Conservation (phyloP, 2,329 filamentous ascomycete genomes). For the Rhinocladiella similis region DNA sequence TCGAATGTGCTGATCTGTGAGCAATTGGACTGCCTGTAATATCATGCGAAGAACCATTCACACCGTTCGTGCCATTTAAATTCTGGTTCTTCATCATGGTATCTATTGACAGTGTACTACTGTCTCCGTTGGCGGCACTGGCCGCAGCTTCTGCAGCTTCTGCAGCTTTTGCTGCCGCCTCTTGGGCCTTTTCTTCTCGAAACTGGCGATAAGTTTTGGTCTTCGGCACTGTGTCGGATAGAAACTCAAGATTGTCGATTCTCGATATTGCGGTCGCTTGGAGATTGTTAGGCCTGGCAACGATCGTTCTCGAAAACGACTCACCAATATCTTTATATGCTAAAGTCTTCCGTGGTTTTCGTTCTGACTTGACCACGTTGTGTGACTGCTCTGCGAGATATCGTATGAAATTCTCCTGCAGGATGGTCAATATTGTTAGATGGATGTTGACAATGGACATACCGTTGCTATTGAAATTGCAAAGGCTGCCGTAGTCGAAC, state of each 20-base stretch:
- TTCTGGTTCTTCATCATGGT: conserved; percentile 23
- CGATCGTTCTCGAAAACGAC: conserved; percentile 26
- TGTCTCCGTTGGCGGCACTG: conserved; percentile 31
- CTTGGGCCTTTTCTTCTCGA: conserved; percentile 62
- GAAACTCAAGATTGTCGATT: conserved; percentile 92
- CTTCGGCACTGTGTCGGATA: conserved; percentile 85
- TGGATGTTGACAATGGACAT: conserved; percentile 31
- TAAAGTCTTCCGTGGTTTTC: conserved; percentile 88
- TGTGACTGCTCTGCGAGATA: conserved; percentile 83
- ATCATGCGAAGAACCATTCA: conserved; percentile 15
- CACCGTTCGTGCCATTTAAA: conserved; percentile 19
- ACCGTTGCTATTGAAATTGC: conserved; percentile 88
- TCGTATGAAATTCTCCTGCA: conserved; percentile 90
- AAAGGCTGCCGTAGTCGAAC: conserved; percentile 92
- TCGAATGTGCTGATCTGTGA: conserved; percentile 15
- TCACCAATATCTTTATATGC: conserved; percentile 92
- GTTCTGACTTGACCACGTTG: conserved; percentile 84
- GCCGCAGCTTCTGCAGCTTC: conserved; percentile 33
- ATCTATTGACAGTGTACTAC: conserved; percentile 18
- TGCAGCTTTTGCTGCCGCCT: conserved; percentile 34
- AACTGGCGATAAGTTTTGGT: conserved; percentile 78
- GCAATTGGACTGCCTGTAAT: conserved; percentile 6
- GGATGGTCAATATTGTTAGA: not conserved
- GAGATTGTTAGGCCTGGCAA: not conserved
- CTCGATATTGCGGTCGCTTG: conserved; percentile 80